These are phyloP conservation scores for Colletotrichum sansevieriae DNA, from an alignment of 2,329 filamentous ascomycete species.

Conservation along the genomic window DNA sequence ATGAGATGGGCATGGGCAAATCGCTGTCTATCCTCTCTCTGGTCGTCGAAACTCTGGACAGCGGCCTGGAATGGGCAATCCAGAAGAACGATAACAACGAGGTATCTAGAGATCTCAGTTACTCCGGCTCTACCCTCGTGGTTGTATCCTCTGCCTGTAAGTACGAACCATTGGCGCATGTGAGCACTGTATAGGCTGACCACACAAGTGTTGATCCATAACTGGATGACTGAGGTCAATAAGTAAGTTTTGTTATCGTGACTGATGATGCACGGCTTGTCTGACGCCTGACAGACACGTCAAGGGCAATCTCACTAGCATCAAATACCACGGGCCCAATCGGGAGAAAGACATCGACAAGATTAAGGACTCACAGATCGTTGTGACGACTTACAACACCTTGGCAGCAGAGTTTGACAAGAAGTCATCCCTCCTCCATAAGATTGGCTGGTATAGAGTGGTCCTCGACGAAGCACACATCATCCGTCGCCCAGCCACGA, in stretches of 20 bases:
- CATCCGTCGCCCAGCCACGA: slow-evolving; percentile 59
- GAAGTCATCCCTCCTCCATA: slow-evolving; percentile 46
- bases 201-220: slow-evolving; percentile 54
- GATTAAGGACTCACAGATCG: slow-evolving; percentile 54
- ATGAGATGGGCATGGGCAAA: slow-evolving; percentile 74
- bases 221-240: slow-evolving; percentile 55
- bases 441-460: slow-evolving; percentile 56
- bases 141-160: slow-evolving; percentile 58
- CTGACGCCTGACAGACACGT: slow-evolving; percentile 49
- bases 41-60: slow-evolving; percentile 56
- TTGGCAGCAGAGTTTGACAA: slow-evolving; percentile 52
- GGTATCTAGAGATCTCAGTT: slow-evolving; percentile 37
- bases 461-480: slow-evolving; percentile 64
- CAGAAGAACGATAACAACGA: slow-evolving; percentile 41
- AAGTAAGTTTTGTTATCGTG: slow-evolving; percentile 45
- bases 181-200: slow-evolving; percentile 30
- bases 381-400: slow-evolving; percentile 63
- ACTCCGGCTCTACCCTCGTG: slow-evolving; percentile 58
- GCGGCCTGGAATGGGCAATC: slow-evolving; percentile 52
- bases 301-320: slow-evolving; percentile 45
- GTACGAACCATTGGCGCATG: slow-evolving; percentile 35
- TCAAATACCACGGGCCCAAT: slow-evolving; percentile 54
- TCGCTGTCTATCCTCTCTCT: slow-evolving; percentile 65
- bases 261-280: not conserved
- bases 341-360: slow-evolving; percentile 45